These are phyloP conservation scores for Dalechampia spathulata DNA, from an alignment of 441 rosid species.

Conservation along the genomic window DNA sequence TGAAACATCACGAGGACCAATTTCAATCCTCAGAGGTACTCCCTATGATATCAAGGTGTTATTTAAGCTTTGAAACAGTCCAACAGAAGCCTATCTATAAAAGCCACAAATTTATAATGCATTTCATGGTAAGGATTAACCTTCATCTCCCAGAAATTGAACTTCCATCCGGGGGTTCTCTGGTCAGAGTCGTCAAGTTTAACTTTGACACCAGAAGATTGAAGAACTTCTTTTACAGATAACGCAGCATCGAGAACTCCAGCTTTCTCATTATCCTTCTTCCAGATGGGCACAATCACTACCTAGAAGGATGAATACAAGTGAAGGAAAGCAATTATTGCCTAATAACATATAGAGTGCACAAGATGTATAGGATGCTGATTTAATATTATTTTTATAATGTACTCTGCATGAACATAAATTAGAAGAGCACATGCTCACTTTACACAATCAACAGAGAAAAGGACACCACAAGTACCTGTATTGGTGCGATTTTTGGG, in stretches of 20 bases:
- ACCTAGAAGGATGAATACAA: constrained; percentile 37
- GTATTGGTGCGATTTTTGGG: constrained; percentile 80
- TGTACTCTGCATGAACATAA: neutral
- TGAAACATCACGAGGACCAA: constrained; percentile 90
- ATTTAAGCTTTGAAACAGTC: neutral
- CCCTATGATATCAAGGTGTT: constrained; percentile 38
- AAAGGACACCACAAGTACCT: constrained; percentile 33
- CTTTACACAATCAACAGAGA: neutral
- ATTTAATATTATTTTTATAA: no score
- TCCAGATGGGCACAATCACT: constrained; percentile 87
- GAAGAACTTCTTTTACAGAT: constrained; percentile 52
- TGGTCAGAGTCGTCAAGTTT: constrained; percentile 82
- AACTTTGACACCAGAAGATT: constrained; percentile 60
- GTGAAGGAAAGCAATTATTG: no score
- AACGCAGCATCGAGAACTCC: constrained; percentile 66
- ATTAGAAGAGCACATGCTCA: neutral
- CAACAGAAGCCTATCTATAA: neutral
- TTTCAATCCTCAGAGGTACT: constrained; percentile 79
- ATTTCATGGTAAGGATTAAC: constrained; percentile 22
- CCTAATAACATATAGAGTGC: no score
- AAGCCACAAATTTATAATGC: neutral
- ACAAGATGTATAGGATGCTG: no score
- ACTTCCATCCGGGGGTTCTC: constrained; percentile 87
- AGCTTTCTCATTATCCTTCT: constrained; percentile 62
- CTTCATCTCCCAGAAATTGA: constrained; percentile 98